These are phyloP conservation scores for Petunia hybrid DNA, from an alignment of 305 asterid genomes.

Conservation along the genomic window DNA sequence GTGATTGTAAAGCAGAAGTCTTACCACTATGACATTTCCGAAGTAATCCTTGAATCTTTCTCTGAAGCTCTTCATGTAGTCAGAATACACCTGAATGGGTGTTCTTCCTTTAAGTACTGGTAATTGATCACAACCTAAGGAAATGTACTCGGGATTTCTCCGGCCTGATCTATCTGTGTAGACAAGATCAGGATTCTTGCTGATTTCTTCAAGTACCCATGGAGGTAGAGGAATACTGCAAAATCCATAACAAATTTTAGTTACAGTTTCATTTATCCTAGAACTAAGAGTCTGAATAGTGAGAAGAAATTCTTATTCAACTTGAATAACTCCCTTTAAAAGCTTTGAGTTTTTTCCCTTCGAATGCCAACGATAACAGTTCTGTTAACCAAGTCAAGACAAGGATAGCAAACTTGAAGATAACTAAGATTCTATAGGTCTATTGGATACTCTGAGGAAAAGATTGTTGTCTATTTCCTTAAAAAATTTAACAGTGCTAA, in stretches of 20 bases:
- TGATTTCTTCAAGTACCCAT: slow-evolving; percentile 94
- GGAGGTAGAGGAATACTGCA: slow-evolving; percentile 92
- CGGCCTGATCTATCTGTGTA: slow-evolving; percentile 87
- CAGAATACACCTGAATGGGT: slow-evolving; percentile 87
- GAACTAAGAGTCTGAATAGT: neutral
- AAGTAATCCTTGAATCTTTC: slow-evolving; percentile 68
- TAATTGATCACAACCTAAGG: slow-evolving; percentile 81
- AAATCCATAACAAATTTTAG: slow-evolving; percentile 8
- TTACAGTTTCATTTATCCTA: neutral
- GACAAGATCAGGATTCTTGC: slow-evolving; percentile 82
- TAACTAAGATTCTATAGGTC: neutral
- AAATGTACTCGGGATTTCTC: slow-evolving; percentile 87
- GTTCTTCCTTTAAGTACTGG: slow-evolving; percentile 90
- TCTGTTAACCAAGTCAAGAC: neutral
- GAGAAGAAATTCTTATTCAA: too few relatives aligned
- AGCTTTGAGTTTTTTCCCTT: neutral
- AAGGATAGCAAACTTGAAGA: neutral
- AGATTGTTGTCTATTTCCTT: neutral
- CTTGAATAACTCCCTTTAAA: neutral
- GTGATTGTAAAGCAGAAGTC: slow-evolving; percentile 20
- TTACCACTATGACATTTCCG: slow-evolving; percentile 78
- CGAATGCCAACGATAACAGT: neutral
- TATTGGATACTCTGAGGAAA: neutral
- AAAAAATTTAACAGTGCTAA: neutral
- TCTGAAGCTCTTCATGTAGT: slow-evolving; percentile 79